A percentile compares a stretch with the other conserved stretches of the same genome.
phyloP scores from a whole-genome alignment of 2,329 filamentous ascomycete genomes.

The Penicillium concentricum region DNA sequence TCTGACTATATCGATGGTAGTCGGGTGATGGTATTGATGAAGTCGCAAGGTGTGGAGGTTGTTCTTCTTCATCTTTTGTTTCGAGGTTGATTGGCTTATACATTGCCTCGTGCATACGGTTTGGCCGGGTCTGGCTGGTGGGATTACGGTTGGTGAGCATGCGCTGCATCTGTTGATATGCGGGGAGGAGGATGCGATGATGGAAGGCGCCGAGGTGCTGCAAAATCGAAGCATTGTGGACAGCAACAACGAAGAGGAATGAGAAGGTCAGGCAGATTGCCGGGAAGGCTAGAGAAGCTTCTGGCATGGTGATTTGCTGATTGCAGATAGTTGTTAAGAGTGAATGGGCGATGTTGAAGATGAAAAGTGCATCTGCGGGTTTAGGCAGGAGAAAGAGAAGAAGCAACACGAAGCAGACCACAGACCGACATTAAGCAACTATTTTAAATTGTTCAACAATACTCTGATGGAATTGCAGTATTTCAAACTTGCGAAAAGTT shows the following conservation, averaged over 20 bases:
- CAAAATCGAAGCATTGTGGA: slow-evolving; percentile 5
- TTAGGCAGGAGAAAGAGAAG: not conserved
- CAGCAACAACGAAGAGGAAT: slow-evolving; percentile 11
- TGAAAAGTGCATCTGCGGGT: not conserved
- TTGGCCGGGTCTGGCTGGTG: not conserved
- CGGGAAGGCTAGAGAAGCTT: slow-evolving; percentile 8
- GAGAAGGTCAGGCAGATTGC: slow-evolving; percentile 20
- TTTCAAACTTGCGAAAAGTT: not conserved
- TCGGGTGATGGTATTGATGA: not conserved
- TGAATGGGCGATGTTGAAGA: not conserved
- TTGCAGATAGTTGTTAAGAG: not conserved
- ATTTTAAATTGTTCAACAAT: not conserved
- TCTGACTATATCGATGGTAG: not conserved
- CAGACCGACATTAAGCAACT: too few species aligned
- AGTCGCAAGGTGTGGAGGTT: not conserved
- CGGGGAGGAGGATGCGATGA: not conserved
- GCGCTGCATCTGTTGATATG: not conserved
- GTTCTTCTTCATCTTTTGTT: not conserved
- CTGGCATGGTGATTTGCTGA: not conserved
- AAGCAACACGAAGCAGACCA: not conserved
- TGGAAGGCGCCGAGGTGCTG: not conserved
- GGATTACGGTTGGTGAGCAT: not conserved
- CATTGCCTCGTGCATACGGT: not conserved
- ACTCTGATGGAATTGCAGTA: not conserved
- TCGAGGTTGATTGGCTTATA: not conserved